Percentiles rank a stretch among this genome's conserved stretches.
Evolutionary conservation across 208 protist genomes (phyloP).

Genomic region (Acanthamoeba castellanii): DNA sequence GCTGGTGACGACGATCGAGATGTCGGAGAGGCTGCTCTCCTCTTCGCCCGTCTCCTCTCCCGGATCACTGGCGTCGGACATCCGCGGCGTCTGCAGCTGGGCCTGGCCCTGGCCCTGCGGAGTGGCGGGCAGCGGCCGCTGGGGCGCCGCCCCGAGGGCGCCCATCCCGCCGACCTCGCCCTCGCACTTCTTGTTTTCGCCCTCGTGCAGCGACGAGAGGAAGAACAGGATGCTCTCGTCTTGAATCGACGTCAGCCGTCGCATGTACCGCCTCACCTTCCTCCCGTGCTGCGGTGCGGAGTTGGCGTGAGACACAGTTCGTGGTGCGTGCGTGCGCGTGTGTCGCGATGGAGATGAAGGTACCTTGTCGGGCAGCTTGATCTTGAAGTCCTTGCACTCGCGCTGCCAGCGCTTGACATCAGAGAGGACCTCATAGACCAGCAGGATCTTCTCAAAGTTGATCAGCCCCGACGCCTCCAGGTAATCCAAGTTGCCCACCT

Average conservation of each 20-base stretch:
- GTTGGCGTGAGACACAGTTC: not conserved
- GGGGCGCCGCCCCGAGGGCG: not conserved
- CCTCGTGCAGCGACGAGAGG: slow-evolving; percentile 48
- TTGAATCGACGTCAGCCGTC: slow-evolving; percentile 17
- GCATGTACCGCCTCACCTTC: slow-evolving; percentile 2
- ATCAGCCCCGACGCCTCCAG: slow-evolving; percentile 46
- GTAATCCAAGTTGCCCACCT: slow-evolving; percentile 50
- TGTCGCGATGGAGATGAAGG: no score
- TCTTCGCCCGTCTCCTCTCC: slow-evolving; percentile 49
- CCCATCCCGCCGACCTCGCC: slow-evolving; percentile 25
- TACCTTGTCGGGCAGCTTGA: slow-evolving; percentile 10
- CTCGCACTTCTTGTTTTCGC: slow-evolving; percentile 29
- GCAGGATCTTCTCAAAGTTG: slow-evolving; percentile 65
- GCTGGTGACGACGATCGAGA: not conserved
- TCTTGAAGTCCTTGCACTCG: not conserved
- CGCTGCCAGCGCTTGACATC: slow-evolving; percentile 30
- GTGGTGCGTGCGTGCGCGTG: no score
- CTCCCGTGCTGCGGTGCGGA: not conserved
- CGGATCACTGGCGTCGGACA: slow-evolving; percentile 1
- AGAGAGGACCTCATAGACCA: not conserved
- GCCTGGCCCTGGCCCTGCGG: not conserved
- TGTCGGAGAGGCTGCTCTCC: slow-evolving; percentile 59
- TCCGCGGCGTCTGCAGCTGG: not conserved
- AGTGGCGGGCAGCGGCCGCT: no score
- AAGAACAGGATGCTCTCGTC: slow-evolving; percentile 64